Conservation (phyloP, 768 basidiomycete genomes). For the Lenzites betulinus region DNA sequence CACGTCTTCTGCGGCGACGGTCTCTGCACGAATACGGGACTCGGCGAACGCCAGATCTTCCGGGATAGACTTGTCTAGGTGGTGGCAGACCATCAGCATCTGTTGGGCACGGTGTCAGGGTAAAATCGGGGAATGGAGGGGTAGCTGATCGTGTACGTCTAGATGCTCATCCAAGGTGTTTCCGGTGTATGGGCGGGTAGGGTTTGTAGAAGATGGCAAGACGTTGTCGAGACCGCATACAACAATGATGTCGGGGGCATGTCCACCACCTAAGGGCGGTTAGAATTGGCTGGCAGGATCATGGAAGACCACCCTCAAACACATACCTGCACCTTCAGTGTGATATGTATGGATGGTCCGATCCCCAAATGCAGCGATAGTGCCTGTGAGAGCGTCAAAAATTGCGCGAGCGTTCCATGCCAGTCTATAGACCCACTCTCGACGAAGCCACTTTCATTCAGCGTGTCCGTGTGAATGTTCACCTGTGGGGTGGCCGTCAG, state of each 20-base stretch:
- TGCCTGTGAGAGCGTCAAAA: conserved; percentile 49
- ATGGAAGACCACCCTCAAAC: not conserved
- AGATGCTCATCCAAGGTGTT: conserved; percentile 98
- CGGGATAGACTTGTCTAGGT: conserved; percentile 86
- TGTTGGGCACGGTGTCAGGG: conserved; percentile 33
- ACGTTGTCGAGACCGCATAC: conserved; percentile 90
- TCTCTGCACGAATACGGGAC: conserved; percentile 95
- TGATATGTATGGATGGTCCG: conserved; percentile 98
- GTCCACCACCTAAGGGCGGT: conserved; percentile 67
- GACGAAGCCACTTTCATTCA: conserved; percentile 97
- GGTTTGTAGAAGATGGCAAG: conserved; percentile 95
- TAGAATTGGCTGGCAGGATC: not conserved
- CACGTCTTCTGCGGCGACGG: conserved; percentile 96
- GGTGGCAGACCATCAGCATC: conserved; percentile 99
- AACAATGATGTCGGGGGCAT: conserved; percentile 98
- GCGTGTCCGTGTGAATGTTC: conserved; percentile 95
- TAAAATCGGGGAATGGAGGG: not conserved
- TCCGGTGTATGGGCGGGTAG: conserved; percentile 86
- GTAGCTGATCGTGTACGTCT: conserved; percentile 59
- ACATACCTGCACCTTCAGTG: conserved; percentile 86
- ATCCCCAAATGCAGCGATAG: conserved; percentile 85
- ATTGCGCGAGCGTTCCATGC: not conserved
- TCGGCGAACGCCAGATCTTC: conserved; percentile 97
- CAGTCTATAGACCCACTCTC: conserved; percentile 60
- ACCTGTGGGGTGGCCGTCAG: conserved; percentile 43